Conservation (phyloP, 2,329 filamentous ascomycete species). For the Amesomyces nigricolor region DNA sequence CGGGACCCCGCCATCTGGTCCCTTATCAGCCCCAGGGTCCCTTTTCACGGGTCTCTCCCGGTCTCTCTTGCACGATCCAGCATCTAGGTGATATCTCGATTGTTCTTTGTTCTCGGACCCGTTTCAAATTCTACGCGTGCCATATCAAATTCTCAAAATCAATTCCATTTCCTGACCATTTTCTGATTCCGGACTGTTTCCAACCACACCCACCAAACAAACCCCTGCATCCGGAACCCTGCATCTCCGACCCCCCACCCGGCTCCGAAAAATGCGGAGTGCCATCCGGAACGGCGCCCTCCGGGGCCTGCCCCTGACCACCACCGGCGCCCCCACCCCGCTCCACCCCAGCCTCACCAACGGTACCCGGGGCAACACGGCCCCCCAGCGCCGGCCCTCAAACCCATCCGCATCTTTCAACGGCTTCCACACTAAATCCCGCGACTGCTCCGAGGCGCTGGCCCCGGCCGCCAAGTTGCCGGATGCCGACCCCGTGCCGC, state of each 20-base stretch:
- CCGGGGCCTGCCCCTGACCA: conserved; percentile 3
- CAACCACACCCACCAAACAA: not conserved
- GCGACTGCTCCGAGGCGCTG: conserved; percentile 17
- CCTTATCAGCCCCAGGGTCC: not conserved
- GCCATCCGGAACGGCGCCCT: conserved; percentile 9
- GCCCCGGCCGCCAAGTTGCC: conserved; percentile 23
- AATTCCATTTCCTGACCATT: not conserved
- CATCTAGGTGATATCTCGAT: not conserved
- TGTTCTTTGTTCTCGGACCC: not conserved
- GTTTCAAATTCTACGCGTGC: not conserved
- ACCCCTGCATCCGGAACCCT: not conserved
- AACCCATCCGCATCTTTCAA: not conserved
- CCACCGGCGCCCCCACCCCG: not conserved
- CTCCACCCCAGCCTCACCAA: not conserved
- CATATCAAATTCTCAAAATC: not conserved
- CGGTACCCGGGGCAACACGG: not conserved
- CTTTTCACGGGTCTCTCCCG: not conserved
- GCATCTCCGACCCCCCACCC: not conserved
- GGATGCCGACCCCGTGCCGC: conserved; percentile 23
- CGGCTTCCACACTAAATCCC: conserved; percentile 20
- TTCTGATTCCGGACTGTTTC: not conserved
- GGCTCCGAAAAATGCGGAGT: conserved; percentile 8
- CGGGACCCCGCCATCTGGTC: conserved; percentile 12
- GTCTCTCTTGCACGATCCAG: too few relatives aligned
- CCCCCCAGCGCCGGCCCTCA: not conserved